Percentiles rank a stretch among this genome's conserved stretches.
Evolutionary conservation across 768 basidiomycete species (phyloP).

Genomic region (Tulasnella sp.): DNA sequence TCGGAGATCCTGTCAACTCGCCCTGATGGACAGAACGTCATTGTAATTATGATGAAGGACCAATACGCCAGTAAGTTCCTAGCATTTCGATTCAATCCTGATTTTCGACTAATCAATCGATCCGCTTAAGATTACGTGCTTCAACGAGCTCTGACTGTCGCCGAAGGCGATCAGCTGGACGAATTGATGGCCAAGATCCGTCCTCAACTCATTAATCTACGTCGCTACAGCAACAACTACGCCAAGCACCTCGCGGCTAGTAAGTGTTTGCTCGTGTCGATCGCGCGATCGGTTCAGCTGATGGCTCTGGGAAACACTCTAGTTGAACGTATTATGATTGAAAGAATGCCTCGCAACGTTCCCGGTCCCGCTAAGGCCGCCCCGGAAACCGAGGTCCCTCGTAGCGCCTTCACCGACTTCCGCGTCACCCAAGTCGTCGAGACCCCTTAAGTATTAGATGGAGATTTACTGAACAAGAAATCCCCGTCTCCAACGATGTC

Average conservation of each 20-base stretch:
- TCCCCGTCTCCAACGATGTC: neutral
- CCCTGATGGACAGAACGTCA: constrained; percentile 65
- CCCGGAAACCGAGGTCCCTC: neutral
- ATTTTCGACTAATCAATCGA: constrained; percentile 20
- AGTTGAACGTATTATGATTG: constrained; percentile 28
- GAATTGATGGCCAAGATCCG: constrained; percentile 62
- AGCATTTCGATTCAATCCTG: neutral
- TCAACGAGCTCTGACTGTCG: constrained; percentile 72
- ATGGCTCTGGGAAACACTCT: neutral
- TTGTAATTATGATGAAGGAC: constrained; percentile 81
- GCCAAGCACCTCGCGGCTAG: constrained; percentile 82
- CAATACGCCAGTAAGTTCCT: constrained; percentile 77
- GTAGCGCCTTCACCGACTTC: constrained; percentile 17
- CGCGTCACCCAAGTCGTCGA: constrained; percentile 1
- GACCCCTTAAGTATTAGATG: constrained; percentile 5
- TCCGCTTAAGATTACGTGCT: constrained; percentile 73
- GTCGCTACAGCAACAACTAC: constrained; percentile 69
- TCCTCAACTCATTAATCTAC: constrained; percentile 70
- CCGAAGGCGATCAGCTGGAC: constrained; percentile 73
- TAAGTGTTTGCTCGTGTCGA: constrained; percentile 46
- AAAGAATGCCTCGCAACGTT: constrained; percentile 16
- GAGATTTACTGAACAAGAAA: neutral
- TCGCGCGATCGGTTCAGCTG: neutral
- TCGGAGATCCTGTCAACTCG: constrained; percentile 76
- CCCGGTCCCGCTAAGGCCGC: neutral